A percentile compares a stretch with the other conserved stretches of the same genome.
Evolutionary conservation across 176 grass and related monocot species (phyloP).

Genomic region (Carex kokanica): DNA sequence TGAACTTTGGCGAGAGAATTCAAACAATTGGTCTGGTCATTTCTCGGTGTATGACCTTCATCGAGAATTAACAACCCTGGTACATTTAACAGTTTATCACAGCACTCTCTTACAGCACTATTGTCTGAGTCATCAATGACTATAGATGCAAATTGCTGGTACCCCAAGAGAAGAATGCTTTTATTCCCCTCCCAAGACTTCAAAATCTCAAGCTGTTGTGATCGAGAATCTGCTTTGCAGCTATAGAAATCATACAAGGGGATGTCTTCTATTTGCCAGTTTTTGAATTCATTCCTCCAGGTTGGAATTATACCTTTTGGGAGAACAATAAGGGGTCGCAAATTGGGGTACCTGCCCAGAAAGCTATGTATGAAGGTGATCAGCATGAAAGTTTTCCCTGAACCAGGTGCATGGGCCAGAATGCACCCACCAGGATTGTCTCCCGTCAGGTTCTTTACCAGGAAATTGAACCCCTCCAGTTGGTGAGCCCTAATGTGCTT

Average conservation of each 20-base stretch:
- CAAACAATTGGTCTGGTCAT: slow-evolving; percentile 55
- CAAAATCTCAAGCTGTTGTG: slow-evolving; percentile 63
- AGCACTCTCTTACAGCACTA: slow-evolving; percentile 34
- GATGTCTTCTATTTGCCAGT: slow-evolving; percentile 67
- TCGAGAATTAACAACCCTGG: slow-evolving; percentile 79
- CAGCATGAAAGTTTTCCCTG: slow-evolving; percentile 86
- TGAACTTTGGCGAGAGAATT: slow-evolving; percentile 58
- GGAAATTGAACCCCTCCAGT: slow-evolving; percentile 74
- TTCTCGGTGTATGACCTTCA: slow-evolving; percentile 90
- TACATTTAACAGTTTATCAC: slow-evolving; percentile 52
- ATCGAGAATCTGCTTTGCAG: slow-evolving; percentile 45
- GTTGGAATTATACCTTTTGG: slow-evolving; percentile 71
- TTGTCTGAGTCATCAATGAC: slow-evolving; percentile 37
- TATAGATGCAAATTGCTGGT: slow-evolving; percentile 65
- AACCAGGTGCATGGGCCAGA: slow-evolving; percentile 87
- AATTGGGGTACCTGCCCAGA: slow-evolving; percentile 53
- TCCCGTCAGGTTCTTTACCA: slow-evolving; percentile 67
- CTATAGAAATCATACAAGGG: slow-evolving; percentile 80
- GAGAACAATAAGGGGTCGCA: slow-evolving; percentile 68
- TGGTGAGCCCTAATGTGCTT: slow-evolving; percentile 82
- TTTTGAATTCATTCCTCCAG: slow-evolving; percentile 72
- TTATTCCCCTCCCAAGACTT: slow-evolving; percentile 61
- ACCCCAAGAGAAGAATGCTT: slow-evolving; percentile 69
- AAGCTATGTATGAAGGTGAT: slow-evolving; percentile 88
- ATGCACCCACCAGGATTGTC: slow-evolving; percentile 76